Evolutionary conservation across 2,329 filamentous ascomycete species (phyloP), one percentile per base, ranked within the genome.

Genomic region (Diaporthe longicolla): DNA sequence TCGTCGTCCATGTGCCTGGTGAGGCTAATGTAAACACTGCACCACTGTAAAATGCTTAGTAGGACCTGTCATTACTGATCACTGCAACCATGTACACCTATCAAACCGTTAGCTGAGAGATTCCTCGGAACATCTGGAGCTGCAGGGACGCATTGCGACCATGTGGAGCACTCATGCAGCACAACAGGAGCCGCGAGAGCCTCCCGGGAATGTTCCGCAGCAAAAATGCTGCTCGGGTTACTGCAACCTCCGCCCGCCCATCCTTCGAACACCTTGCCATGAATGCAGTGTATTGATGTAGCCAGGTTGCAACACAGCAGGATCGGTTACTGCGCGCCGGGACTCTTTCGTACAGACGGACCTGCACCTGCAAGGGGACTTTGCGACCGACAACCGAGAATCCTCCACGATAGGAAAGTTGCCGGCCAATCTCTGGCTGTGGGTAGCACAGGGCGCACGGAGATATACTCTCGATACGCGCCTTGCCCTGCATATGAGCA

Each of bases 151-250:
- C 61, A 17, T 50, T 35, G 43, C 24, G 21, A 35, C 43, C 24
- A 10, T 45, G 61, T 66, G 63, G 63, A 66, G 63, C 45, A 52
- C 32, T 66, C 61, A 66, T 66, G 63, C 63, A 66, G 63, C 29
- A 52, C 63, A 52, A 11, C 63, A 66, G 61, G 63, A 68, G 63
- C 48, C 63, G 54, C 32, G 45, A 52, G 29, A 54, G 48, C 15
- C 63, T 68, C 29, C 63, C 63, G 63, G 63, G 45, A 68, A 68
- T 68, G 63, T 68, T 68, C 63, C 63, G 63, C 32, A 54, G 15
- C 29, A 13, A 32, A 52, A 15, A 37, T 19, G n/a, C 19, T 35
- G 26, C n/a, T 50, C 45, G 45, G 8, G 11, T 24, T 66, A 66
- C 26, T 32, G 10, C n/a, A n/a, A 32, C 15, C 29, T 35, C 43